These are phyloP conservation scores for Moesziomyces parantarcticus DNA, from an alignment of 1,284 basidiomycete species.

Conservation along the genomic window DNA sequence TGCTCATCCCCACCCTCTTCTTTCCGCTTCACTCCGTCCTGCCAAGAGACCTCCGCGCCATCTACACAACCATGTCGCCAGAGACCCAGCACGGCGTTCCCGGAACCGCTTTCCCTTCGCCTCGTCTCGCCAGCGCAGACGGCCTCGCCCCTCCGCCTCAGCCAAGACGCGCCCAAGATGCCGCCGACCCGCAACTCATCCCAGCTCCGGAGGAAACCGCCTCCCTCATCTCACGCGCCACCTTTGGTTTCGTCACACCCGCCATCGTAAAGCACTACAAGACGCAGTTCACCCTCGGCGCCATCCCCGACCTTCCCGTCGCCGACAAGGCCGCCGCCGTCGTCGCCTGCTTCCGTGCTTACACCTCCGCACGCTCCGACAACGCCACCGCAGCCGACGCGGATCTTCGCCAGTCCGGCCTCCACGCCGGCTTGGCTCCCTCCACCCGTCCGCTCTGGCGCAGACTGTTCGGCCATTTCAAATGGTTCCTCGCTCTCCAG, in stretches of 20 bases:
- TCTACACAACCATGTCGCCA: slow-evolving; percentile 61
- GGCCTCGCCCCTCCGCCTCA: slow-evolving; percentile 2
- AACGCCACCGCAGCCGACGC: not conserved
- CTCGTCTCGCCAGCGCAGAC: slow-evolving; percentile 32
- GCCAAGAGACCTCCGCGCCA: slow-evolving; percentile 54
- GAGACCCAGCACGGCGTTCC: slow-evolving; percentile 51
- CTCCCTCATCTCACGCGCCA: slow-evolving; percentile 58
- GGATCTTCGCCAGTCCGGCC: slow-evolving; percentile 12
- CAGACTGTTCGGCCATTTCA: slow-evolving; percentile 68
- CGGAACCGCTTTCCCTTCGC: slow-evolving; percentile 62
- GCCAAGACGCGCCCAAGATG: slow-evolving; percentile 1
- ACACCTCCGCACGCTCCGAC: slow-evolving; percentile 31
- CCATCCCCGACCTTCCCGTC: slow-evolving; percentile 71
- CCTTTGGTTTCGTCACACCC: slow-evolving; percentile 62
- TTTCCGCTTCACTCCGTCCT: slow-evolving; percentile 55
- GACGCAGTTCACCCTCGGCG: slow-evolving; percentile 68
- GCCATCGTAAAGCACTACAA: slow-evolving; percentile 70
- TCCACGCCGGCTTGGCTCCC: slow-evolving; percentile 59
- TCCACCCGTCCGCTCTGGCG: slow-evolving; percentile 63
- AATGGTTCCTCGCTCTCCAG: slow-evolving; percentile 58
- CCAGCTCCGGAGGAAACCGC: slow-evolving; percentile 62
- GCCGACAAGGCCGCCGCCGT: slow-evolving; percentile 70
- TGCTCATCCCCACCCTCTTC: slow-evolving; percentile 49
- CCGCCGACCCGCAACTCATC: slow-evolving; percentile 30
- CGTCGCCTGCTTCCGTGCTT: slow-evolving; percentile 62